These are phyloP conservation scores for Chlamydomonas asymmetrica DNA, from an alignment of 139 green algal genomes.

Conservation along the genomic window DNA sequence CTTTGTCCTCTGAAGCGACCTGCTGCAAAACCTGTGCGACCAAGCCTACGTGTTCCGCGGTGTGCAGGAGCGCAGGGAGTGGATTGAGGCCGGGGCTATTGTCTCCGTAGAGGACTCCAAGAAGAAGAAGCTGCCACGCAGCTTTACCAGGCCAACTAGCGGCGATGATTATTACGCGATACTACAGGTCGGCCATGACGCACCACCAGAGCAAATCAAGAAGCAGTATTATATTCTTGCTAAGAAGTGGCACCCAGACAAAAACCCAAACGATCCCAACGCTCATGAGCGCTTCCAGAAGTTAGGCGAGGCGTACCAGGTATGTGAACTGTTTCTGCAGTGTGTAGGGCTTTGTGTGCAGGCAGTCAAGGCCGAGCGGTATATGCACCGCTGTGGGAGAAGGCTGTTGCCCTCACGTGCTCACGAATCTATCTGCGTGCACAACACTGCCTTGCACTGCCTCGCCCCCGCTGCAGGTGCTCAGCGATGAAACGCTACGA, in stretches of 20 bases:
- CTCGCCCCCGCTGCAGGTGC: constrained; percentile 65
- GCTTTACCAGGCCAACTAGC: constrained; percentile 8
- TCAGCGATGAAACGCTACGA: constrained; percentile 76
- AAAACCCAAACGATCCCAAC: constrained; percentile 81
- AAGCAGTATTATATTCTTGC: constrained; percentile 91
- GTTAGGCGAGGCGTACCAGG: constrained; percentile 78
- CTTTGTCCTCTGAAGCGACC: too few species aligned
- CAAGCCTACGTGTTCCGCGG: too few species aligned
- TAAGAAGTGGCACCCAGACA: constrained; percentile 80
- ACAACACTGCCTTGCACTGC: neutral
- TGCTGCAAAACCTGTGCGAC: too few species aligned
- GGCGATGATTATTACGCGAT: constrained; percentile 55
- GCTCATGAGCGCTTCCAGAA: constrained; percentile 89
- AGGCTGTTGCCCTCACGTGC: too few species aligned
- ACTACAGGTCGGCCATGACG: constrained; percentile 60
- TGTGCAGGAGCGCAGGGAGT: constrained; percentile 39
- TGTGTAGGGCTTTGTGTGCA: neutral
- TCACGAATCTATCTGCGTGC: neutral
- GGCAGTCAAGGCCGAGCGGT: too few species aligned
- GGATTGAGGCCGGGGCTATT: constrained; percentile 59
- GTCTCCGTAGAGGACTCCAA: constrained; percentile 18
- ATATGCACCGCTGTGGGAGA: too few species aligned
- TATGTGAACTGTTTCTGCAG: constrained; percentile 23
- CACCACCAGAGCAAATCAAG: constrained; percentile 76
- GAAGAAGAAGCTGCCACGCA: neutral